Evolutionary conservation across 306 rosid genomes (phyloP), one percentile per base, ranked within the genome.

Genomic region (Sophora flavescens): DNA sequence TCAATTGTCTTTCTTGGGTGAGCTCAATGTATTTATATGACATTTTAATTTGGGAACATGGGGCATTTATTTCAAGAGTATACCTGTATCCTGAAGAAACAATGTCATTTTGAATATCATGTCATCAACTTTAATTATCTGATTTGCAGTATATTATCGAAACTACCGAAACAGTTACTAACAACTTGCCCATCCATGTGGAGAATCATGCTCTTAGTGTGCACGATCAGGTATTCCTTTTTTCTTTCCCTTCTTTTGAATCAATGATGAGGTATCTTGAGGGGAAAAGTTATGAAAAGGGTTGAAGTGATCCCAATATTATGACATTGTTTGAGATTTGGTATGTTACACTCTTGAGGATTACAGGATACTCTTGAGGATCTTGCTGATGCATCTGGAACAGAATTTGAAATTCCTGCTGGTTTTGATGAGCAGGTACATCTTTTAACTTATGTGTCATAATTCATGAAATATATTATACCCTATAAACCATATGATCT

Each of bases 381-480:
- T 78, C 81, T 91, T 57, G 86, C 86, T 14, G 83, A 87, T 72
- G 83, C 90, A 69, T 85, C 93, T 8, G 96, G 86, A 70, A 79
- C 93, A 8, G 89, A 88, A 51, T 91, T 87, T 59, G 96, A 87
- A 73, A 87, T 91, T 58, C 86, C 91, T 51, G 83, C 82, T 1
- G 84, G 81, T 80, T 91, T 91, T 58, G 93, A 85, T 57, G 89
- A 87, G 45, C 93, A 88, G 90, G 92, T 91, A 84, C 60, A 61
- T 35, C 66, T 66, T 61, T 72, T 60, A 70, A 70, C 71, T 61
- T 61, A 41, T 36, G 41, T 81, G 66, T 47, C 64, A 51, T 64
- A 6, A 56, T 22, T 42, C 68, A 35, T 66, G 33, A 54, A 68
- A 50, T 16, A 8, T 76, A 22, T 22, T 22, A 22, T 22, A 22